Evolutionary conservation across 2,329 filamentous ascomycete genomes (phyloP).

Genomic region (Penicillium sclerotiorum): DNA sequence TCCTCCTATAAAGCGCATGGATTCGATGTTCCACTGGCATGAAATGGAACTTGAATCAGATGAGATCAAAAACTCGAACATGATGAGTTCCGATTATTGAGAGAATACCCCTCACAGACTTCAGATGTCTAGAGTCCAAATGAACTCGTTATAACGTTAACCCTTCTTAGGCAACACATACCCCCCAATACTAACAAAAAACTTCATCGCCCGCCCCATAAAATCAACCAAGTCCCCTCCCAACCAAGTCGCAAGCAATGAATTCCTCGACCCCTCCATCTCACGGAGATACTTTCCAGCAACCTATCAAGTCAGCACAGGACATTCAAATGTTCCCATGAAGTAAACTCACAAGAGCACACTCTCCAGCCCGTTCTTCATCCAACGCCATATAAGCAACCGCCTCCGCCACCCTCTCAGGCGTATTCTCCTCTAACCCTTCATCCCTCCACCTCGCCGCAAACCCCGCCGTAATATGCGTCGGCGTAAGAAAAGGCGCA

Average conservation of each 20-base stretch:
- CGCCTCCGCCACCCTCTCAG: constrained; percentile 43
- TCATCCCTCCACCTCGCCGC: constrained; percentile 40
- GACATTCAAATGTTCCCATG: not conserved
- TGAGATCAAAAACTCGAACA: no score
- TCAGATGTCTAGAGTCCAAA: no score
- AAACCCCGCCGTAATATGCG: constrained; percentile 37
- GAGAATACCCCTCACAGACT: no score
- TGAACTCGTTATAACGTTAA: no score
- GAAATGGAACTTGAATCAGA: no score
- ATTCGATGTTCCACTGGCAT: no score
- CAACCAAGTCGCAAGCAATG: constrained; percentile 20
- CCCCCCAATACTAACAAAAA: constrained; percentile 26
- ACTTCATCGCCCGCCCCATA: constrained; percentile 22
- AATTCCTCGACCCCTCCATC: constrained; percentile 17
- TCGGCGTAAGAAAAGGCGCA: constrained; percentile 52
- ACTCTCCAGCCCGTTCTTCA: constrained; percentile 27
- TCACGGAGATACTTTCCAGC: constrained; percentile 25
- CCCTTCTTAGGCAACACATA: constrained; percentile 23
- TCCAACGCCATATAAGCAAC: constrained; percentile 45
- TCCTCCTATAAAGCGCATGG: no score
- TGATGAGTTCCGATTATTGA: no score
- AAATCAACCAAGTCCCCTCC: constrained; percentile 23
- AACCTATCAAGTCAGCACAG: constrained; percentile 12
- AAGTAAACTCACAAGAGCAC: constrained; percentile 22
- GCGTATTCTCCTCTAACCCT: constrained; percentile 29